A percentile compares a stretch with the other conserved stretches of the same genome.
phyloP scores from a whole-genome alignment of 169 alveolate species.

The Prorocentrum cordatum region DNA sequence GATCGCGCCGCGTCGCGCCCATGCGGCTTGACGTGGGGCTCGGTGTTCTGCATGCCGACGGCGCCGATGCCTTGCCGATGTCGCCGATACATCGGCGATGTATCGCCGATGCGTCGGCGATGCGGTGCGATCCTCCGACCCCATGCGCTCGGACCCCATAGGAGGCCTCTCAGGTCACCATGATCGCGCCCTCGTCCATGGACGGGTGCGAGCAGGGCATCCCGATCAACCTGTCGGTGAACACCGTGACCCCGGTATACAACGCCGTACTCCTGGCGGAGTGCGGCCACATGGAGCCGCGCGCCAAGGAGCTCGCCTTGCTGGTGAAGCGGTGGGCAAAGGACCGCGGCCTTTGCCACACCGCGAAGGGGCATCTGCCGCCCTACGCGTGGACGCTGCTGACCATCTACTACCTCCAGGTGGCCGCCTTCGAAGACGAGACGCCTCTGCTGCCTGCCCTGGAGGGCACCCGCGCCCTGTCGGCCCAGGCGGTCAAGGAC shows the following conservation, averaged over 20 bases:
- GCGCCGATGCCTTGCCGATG: background rate
- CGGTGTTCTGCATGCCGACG: background rate
- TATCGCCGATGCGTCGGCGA: no score
- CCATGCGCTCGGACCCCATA: background rate
- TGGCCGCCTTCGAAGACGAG: no score
- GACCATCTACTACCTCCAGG: slow-evolving; percentile 44
- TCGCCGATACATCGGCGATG: background rate
- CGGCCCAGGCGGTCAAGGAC: no score
- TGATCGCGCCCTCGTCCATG: background rate
- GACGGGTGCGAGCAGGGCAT: background rate
- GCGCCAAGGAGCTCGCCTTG: background rate
- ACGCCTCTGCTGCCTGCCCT: no score
- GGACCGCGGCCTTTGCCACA: slow-evolving; percentile 50
- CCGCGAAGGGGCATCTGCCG: slow-evolving; percentile 28
- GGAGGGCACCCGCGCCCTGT: no score
- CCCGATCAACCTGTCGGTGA: slow-evolving; percentile 26
- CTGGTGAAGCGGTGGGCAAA: slow-evolving; percentile 39
- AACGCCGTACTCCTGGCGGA: background rate
- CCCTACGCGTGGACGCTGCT: slow-evolving; percentile 29
- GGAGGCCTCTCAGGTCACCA: background rate
- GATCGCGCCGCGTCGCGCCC: background rate
- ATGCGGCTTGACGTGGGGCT: background rate
- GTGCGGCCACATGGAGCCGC: background rate
- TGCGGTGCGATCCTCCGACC: background rate
- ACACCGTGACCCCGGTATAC: background rate